phyloP scores from a whole-genome alignment of 441 rosid genomes.

The Pelargonium cotyledonis region DNA sequence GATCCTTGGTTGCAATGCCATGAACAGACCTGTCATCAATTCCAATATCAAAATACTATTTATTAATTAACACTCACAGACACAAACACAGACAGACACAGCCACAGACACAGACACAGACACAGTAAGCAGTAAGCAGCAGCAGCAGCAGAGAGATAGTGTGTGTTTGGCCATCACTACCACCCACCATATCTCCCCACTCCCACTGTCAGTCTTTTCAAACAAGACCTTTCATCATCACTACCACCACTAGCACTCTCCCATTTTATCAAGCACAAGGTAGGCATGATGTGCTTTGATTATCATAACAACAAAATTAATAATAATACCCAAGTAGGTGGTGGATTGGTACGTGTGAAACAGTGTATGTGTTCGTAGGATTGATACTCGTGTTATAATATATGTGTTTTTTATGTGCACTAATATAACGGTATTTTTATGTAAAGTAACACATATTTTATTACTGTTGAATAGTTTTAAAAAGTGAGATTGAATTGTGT shows the following conservation, averaged over 20 bases:
- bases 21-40: slow-evolving; percentile 64
- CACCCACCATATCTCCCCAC: slow-evolving; percentile 3
- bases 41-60: not conserved
- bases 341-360: no score
- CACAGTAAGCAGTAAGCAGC: no score
- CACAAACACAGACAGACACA: no score
- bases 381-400: no score
- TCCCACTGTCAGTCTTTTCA: slow-evolving; percentile 14
- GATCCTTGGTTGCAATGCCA: slow-evolving; percentile 96
- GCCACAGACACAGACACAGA: no score
- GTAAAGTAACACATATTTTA: no score
- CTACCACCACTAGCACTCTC: slow-evolving; percentile 19
- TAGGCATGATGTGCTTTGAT: not conserved
- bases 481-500: no score
- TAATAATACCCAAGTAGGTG: no score
- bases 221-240: slow-evolving; percentile 29
- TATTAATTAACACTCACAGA: not conserved
- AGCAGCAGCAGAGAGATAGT: not conserved
- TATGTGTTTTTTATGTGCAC: no score
- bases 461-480: no score
- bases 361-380: no score
- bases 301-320: not conserved
- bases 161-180: not conserved
- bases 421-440: no score
- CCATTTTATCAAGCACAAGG: slow-evolving; percentile 13